These are phyloP conservation scores for Discostella stelligera DNA, from an alignment of 352 stramenopile genomes.

Conservation along the genomic window DNA sequence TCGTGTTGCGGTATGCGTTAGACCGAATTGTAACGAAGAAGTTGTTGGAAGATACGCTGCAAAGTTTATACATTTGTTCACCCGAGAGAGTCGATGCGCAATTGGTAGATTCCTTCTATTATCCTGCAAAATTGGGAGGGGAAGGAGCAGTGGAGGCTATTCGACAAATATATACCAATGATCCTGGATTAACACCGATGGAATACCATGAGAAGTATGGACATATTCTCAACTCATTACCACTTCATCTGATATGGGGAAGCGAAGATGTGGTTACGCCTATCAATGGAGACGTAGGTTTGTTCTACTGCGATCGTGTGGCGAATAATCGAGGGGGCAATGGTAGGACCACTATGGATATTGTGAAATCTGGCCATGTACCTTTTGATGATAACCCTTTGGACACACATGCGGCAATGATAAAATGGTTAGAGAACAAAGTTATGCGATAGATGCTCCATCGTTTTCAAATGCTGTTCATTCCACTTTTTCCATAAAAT, in stretches of 20 bases:
- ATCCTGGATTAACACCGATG: conserved; percentile 63
- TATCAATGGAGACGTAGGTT: conserved; percentile 48
- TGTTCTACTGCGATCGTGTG: conserved; percentile 57
- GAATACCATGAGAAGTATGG: conserved; percentile 52
- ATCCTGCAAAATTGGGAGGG: conserved; percentile 44
- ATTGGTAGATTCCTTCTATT: conserved; percentile 64
- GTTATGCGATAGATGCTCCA: conserved; percentile 4
- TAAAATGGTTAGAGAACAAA: conserved; percentile 58
- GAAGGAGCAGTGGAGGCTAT: conserved; percentile 51
- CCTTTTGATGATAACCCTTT: conserved; percentile 66
- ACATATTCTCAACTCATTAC: conserved; percentile 30
- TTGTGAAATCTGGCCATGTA: conserved; percentile 55
- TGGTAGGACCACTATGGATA: conserved; percentile 42
- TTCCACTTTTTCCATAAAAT: too few relatives aligned
- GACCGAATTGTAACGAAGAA: conserved; percentile 57
- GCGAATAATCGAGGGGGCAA: conserved; percentile 43
- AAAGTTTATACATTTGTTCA: conserved; percentile 43
- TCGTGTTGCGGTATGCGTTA: conserved; percentile 53
- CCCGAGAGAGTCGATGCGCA: conserved; percentile 53
- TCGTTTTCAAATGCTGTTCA: too few relatives aligned
- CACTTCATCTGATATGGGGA: conserved; percentile 68
- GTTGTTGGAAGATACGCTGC: conserved; percentile 45
- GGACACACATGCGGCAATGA: conserved; percentile 43
- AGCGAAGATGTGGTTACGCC: conserved; percentile 56
- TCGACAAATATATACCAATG: conserved; percentile 68